Percentiles rank a stretch among this genome's conserved stretches.
These are phyloP conservation scores for Podospora didyma DNA, from an alignment of 495 filamentous ascomycete genomes.

Conservation along the genomic window DNA sequence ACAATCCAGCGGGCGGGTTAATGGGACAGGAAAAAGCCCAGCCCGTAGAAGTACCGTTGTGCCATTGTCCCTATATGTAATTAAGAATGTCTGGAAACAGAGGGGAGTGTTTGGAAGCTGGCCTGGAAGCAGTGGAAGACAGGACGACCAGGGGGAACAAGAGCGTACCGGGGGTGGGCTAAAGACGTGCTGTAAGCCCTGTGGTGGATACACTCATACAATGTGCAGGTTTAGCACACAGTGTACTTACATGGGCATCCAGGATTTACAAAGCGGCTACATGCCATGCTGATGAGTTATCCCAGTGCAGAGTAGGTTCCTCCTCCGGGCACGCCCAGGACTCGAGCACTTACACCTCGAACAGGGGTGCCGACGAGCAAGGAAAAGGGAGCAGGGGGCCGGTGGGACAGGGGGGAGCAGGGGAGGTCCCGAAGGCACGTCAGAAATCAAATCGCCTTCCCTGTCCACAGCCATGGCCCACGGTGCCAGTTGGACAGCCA, in stretches of 20 bases:
- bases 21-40: slow-evolving; percentile 23
- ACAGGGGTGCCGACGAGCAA: not conserved
- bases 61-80: slow-evolving; percentile 11
- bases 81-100: slow-evolving; percentile 14
- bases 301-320: not conserved
- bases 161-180: slow-evolving; percentile 7
- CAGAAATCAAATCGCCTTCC: slow-evolving; percentile 16
- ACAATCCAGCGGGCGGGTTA: slow-evolving; percentile 28
- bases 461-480: not conserved
- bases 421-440: slow-evolving; percentile 9
- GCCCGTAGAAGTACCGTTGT: slow-evolving; percentile 16
- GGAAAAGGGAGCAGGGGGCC: not conserved
- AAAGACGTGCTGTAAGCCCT: not conserved
- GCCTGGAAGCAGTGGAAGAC: slow-evolving; percentile 24
- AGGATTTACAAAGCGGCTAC: slow-evolving; percentile 3
- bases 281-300: not conserved
- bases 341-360: not conserved
- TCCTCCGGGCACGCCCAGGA: not conserved
- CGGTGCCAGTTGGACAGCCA: not conserved
- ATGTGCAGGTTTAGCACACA: not conserved
- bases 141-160: slow-evolving; percentile 12
- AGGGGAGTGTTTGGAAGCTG: slow-evolving; percentile 21
- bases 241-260: not conserved
- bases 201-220: not conserved
- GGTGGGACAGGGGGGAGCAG: not conserved